Conservation (phyloP, 2,329 filamentous ascomycete species). For the Ophiostoma sp. region DNA sequence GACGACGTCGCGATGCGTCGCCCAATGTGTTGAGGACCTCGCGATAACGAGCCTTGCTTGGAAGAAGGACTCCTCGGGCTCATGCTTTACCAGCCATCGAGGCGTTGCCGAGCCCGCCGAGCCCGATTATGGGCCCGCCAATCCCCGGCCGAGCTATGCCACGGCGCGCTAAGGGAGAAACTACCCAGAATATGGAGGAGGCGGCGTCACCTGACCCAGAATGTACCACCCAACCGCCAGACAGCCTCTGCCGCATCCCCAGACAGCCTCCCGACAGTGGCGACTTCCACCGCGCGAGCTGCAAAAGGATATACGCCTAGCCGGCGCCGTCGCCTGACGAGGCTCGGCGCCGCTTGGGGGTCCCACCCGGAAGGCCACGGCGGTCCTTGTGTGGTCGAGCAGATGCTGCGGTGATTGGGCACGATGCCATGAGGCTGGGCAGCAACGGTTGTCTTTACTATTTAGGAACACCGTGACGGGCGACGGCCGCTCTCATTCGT, state of each 20-base stretch:
- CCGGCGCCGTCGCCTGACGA: constrained; percentile 15
- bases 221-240: too few species aligned
- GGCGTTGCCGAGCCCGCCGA: not conserved
- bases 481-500: not conserved
- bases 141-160: constrained; percentile 13
- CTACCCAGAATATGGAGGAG: not conserved
- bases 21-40: not conserved
- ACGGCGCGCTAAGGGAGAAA: constrained; percentile 5
- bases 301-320: not conserved
- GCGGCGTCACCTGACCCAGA: constrained; percentile 3
- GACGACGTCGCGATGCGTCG: not conserved
- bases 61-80: not conserved
- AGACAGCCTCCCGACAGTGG: not conserved
- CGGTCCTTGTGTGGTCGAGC: not conserved
- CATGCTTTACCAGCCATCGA: not conserved
- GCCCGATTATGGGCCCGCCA: not conserved
- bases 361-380: constrained; percentile 11
- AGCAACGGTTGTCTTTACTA: not conserved
- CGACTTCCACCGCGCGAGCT: not conserved
- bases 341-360: constrained; percentile 17
- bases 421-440: constrained; percentile 2
- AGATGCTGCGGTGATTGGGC: not conserved
- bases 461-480: not conserved
- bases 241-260: too few species aligned
- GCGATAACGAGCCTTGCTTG: not conserved